Percentiles rank a stretch among this genome's conserved stretches.
Conservation (phyloP, 2,329 filamentous ascomycete species). For the Rhynchosporium graminicola region DNA sequence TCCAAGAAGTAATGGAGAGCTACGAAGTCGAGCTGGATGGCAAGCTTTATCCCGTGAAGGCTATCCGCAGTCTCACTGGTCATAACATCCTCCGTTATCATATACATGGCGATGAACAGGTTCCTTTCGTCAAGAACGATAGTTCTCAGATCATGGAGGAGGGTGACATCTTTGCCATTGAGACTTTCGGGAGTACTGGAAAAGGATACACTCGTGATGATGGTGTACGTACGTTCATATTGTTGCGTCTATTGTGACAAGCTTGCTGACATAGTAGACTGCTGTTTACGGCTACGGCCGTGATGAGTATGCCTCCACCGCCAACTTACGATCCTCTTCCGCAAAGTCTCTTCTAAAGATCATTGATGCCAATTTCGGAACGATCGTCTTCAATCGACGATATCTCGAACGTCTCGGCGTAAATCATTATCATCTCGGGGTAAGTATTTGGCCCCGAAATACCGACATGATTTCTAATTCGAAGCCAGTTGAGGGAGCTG, state of each 20-base stretch:
- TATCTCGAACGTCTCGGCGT: slow-evolving; percentile 65
- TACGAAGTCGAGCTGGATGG: slow-evolving; percentile 57
- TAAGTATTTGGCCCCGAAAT: slow-evolving; percentile 40
- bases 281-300: slow-evolving; percentile 56
- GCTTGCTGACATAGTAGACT: slow-evolving; percentile 39
- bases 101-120: slow-evolving; percentile 57
- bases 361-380: slow-evolving; percentile 64
- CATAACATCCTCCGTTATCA: slow-evolving; percentile 56
- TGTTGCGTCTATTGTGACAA: neutral
- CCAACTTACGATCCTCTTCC: slow-evolving; percentile 48
- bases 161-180: slow-evolving; percentile 59
- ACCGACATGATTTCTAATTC: neutral
- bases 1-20: slow-evolving; percentile 62
- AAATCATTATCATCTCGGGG: slow-evolving; percentile 58
- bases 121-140: slow-evolving; percentile 55
- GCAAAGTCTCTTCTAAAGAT: slow-evolving; percentile 58
- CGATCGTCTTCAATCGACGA: slow-evolving; percentile 60
- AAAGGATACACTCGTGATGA: slow-evolving; percentile 51
- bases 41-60: slow-evolving; percentile 52
- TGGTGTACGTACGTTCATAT: slow-evolving; percentile 37
- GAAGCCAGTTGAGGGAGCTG: slow-evolving; percentile 54
- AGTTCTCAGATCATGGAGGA: slow-evolving; percentile 57
- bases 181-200: slow-evolving; percentile 59
- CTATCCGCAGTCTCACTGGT: slow-evolving; percentile 53
- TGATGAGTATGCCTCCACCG: slow-evolving; percentile 42